A percentile compares a stretch with the other conserved stretches of the same genome.
Conservation (phyloP, 2,329 filamentous ascomycete species). For the Huntiella moniliformis region DNA sequence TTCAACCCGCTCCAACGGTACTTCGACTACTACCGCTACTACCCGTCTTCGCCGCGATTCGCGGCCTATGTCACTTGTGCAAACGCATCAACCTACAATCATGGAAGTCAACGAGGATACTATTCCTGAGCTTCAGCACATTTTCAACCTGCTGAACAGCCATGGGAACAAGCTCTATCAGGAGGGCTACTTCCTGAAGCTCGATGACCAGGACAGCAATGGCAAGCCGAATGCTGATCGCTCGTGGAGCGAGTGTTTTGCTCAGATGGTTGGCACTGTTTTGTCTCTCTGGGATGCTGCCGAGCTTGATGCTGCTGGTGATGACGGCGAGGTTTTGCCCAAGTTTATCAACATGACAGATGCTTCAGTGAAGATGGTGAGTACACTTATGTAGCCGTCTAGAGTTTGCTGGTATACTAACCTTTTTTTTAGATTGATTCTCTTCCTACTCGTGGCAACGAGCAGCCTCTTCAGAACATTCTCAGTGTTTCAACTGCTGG, state of each 20-base stretch:
- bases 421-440: constrained; percentile 51
- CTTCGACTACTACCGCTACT: constrained; percentile 13
- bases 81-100: constrained; percentile 66
- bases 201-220: constrained; percentile 83
- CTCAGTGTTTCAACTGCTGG: constrained; percentile 90
- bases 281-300: constrained; percentile 90
- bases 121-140: constrained; percentile 78
- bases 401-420: not conserved
- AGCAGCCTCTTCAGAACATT: constrained; percentile 79
- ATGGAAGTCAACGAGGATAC: constrained; percentile 77
- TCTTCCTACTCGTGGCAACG: constrained; percentile 60
- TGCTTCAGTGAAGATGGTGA: constrained; percentile 94
- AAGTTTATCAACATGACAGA: constrained; percentile 95
- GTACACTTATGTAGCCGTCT: constrained; percentile 11
- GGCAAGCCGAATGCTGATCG: constrained; percentile 72
- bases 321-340: constrained; percentile 67
- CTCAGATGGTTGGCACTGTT: constrained; percentile 86
- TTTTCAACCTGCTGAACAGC: constrained; percentile 85
- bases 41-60: constrained; percentile 32
- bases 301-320: constrained; percentile 71
- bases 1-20: constrained; percentile 16
- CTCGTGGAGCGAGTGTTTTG: constrained; percentile 92
- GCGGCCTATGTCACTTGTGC: constrained; percentile 68
- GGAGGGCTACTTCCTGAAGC: constrained; percentile 91
- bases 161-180: constrained; percentile 95